A percentile compares a stretch with the other conserved stretches of the same genome.
Conservation (phyloP, 2,329 filamentous ascomycete genomes). For the Myriangium duriaei region DNA sequence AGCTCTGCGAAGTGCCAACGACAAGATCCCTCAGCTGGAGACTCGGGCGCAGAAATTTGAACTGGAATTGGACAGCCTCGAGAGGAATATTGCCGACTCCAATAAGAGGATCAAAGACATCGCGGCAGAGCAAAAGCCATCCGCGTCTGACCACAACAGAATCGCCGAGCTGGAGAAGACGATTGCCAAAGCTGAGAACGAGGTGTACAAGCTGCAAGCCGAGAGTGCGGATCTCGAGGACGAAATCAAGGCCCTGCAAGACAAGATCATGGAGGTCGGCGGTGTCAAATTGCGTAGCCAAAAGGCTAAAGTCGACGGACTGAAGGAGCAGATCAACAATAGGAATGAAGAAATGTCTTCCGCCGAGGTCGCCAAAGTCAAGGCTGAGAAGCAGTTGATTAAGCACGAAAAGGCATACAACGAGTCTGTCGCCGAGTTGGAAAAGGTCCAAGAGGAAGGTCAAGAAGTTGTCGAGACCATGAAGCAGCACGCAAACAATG, state of each 20-base stretch:
- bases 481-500: slow-evolving; percentile 60
- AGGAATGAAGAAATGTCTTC: slow-evolving; percentile 72
- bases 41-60: slow-evolving; percentile 83
- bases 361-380: slow-evolving; percentile 77
- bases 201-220: slow-evolving; percentile 64
- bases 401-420: slow-evolving; percentile 77
- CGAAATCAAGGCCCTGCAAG: slow-evolving; percentile 83
- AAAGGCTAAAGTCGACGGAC: slow-evolving; percentile 75
- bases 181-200: slow-evolving; percentile 59
- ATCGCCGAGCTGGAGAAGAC: slow-evolving; percentile 63
- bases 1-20: slow-evolving; percentile 57
- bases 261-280: slow-evolving; percentile 97
- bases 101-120: slow-evolving; percentile 79
- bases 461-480: slow-evolving; percentile 70
- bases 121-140: slow-evolving; percentile 65
- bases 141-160: slow-evolving; percentile 65
- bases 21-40: slow-evolving; percentile 71
- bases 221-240: slow-evolving; percentile 85
- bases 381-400: slow-evolving; percentile 80
- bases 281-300: slow-evolving; percentile 85
- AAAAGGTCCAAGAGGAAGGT: slow-evolving; percentile 57
- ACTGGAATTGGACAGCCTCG: slow-evolving; percentile 77
- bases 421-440: slow-evolving; percentile 69
- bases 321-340: slow-evolving; percentile 74
- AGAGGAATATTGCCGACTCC: slow-evolving; percentile 71